Evolutionary conservation across 2,329 filamentous ascomycete species (phyloP).

Genomic region (Metarhizium album): DNA sequence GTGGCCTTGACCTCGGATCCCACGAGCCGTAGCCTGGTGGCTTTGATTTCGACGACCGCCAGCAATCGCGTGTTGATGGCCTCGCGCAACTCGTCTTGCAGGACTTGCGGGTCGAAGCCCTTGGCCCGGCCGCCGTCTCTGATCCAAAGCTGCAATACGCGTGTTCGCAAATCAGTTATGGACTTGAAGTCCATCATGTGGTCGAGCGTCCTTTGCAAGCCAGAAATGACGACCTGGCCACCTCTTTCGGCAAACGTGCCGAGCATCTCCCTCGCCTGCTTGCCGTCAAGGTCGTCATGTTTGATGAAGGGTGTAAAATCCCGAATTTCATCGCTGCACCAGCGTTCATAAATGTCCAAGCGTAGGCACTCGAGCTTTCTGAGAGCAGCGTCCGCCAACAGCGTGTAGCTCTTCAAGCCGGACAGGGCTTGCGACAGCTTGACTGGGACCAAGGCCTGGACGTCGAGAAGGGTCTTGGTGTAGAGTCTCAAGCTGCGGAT

Average conservation of each 20-base stretch:
- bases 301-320: constrained; percentile 82
- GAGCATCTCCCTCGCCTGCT: constrained; percentile 49
- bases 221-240: constrained; percentile 48
- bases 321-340: constrained; percentile 73
- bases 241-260: constrained; percentile 53
- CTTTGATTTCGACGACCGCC: constrained; percentile 50
- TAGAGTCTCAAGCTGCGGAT: constrained; percentile 61
- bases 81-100: constrained; percentile 58
- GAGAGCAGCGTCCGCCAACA: constrained; percentile 63
- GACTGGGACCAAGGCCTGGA: constrained; percentile 64
- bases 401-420: constrained; percentile 55
- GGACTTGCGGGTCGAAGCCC: constrained; percentile 55
- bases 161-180: constrained; percentile 58
- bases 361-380: constrained; percentile 57
- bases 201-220: constrained; percentile 49
- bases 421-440: constrained; percentile 60
- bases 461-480: constrained; percentile 64
- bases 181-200: constrained; percentile 54
- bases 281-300: constrained; percentile 61
- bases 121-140: constrained; percentile 51
- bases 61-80: constrained; percentile 60
- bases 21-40: constrained; percentile 52
- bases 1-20: constrained; percentile 52
- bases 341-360: constrained; percentile 65
- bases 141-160: constrained; percentile 66